Evolutionary conservation across 768 basidiomycete species (phyloP).

Genomic region (Glaciozyma martinii): DNA sequence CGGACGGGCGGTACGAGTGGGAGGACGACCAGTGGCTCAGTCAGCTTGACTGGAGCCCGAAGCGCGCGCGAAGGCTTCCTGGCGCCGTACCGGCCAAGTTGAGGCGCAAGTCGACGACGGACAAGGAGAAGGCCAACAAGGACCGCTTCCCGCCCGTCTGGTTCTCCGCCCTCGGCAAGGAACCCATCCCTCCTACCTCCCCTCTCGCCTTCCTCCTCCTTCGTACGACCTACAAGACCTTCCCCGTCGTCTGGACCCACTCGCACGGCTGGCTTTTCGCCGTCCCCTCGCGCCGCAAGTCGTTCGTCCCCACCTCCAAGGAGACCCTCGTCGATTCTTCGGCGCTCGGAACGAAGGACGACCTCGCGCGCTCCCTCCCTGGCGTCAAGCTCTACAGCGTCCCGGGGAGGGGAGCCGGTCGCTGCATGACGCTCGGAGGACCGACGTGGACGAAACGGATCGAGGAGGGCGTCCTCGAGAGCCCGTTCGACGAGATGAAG

Average conservation of each 20-base stretch:
- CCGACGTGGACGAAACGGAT: slow-evolving; percentile 1
- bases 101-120: not conserved
- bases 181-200: not conserved
- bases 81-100: slow-evolving; percentile 10
- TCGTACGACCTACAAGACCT: slow-evolving; percentile 40
- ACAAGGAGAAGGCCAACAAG: not conserved
- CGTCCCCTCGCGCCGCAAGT: slow-evolving; percentile 21
- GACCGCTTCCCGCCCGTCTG: slow-evolving; percentile 40
- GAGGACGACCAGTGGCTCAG: slow-evolving; percentile 53
- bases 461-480: not conserved
- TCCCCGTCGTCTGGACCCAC: slow-evolving; percentile 37
- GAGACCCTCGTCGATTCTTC: not conserved
- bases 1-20: slow-evolving; percentile 45
- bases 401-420: not conserved
- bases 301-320: not conserved
- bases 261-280: slow-evolving; percentile 40
- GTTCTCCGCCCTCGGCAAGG: too few relatives aligned
- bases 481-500: slow-evolving; percentile 33
- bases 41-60: slow-evolving; percentile 94
- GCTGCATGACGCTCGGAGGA: not conserved
- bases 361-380: not conserved
- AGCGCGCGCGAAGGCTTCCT: slow-evolving; percentile 40
- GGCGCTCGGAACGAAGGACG: not conserved
- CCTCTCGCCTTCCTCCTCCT: slow-evolving; percentile 51
- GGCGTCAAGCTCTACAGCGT: slow-evolving; percentile 12